A percentile compares a stretch with the other conserved stretches of the same genome.
Evolutionary conservation across 2,329 filamentous ascomycete genomes (phyloP).

Genomic region (Diaporthe longicolla): DNA sequence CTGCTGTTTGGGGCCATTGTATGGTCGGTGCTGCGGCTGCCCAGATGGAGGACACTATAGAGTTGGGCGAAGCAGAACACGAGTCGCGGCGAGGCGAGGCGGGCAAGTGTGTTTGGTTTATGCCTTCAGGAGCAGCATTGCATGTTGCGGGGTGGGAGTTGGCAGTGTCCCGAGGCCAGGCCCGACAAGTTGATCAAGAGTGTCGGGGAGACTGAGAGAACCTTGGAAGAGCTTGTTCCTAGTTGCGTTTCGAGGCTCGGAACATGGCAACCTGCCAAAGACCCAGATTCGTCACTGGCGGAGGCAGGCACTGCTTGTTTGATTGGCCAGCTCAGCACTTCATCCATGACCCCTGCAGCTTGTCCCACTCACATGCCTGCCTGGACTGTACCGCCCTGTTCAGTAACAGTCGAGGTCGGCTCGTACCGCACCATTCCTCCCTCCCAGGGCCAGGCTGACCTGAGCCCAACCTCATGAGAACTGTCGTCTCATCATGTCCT

Average conservation of each 20-base stretch:
- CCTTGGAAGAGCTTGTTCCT: slow-evolving; percentile 31
- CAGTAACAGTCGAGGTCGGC: background rate
- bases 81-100: background rate
- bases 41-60: slow-evolving; percentile 7
- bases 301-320: background rate
- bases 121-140: slow-evolving; percentile 29
- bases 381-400: background rate
- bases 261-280: slow-evolving; percentile 36
- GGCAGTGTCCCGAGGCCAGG: slow-evolving; percentile 30
- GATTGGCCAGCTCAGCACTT: slow-evolving; percentile 31
- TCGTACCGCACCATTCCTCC: background rate
- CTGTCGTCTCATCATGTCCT: too few species aligned
- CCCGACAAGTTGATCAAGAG: slow-evolving; percentile 24
- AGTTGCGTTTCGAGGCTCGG: slow-evolving; percentile 25
- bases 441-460: background rate
- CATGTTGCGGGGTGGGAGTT: slow-evolving; percentile 21
- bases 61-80: background rate
- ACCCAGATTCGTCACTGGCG: slow-evolving; percentile 31
- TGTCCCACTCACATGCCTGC: slow-evolving; percentile 31
- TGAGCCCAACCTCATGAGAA: background rate
- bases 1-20: slow-evolving; percentile 43
- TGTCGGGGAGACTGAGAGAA: slow-evolving; percentile 28
- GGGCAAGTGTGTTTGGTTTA: slow-evolving; percentile 5
- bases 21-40: slow-evolving; percentile 12
- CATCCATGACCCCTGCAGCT: slow-evolving; percentile 29